Conservation (phyloP, 306 rosid genomes). For the Cyamopsis tetragonoloba region DNA sequence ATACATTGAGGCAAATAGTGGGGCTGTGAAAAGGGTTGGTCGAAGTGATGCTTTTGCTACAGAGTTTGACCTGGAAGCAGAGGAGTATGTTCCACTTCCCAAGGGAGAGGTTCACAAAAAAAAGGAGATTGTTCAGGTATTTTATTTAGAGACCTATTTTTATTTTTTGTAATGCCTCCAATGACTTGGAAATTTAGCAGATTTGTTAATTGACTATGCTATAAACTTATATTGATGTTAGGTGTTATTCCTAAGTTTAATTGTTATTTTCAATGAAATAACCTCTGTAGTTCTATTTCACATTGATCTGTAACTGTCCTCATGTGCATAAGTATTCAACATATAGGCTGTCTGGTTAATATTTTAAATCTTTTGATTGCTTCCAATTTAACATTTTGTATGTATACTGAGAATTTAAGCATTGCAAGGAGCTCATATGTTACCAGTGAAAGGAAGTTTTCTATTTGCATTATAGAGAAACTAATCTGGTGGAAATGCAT, state of each 20-base stretch:
- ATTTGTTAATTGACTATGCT: background rate
- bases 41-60: slow-evolving; percentile 98
- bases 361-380: background rate
- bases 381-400: background rate
- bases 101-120: slow-evolving; percentile 99
- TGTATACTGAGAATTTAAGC: slow-evolving; percentile 3
- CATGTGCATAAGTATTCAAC: background rate
- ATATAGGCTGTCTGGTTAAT: background rate
- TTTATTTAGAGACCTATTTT: slow-evolving; percentile 17
- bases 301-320: background rate
- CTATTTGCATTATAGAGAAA: background rate
- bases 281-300: background rate
- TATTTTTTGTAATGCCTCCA: background rate
- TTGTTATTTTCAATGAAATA: background rate
- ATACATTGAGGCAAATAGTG: slow-evolving; percentile 92
- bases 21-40: slow-evolving; percentile 96
- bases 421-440: background rate
- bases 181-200: background rate
- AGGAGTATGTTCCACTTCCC: slow-evolving; percentile 97
- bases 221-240: background rate
- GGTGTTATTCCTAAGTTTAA: background rate
- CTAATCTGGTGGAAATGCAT: background rate
- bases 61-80: slow-evolving; percentile 97
- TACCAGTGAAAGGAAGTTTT: background rate
- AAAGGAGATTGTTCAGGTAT: slow-evolving; percentile 97